Conservation (phyloP, 169 alveolate species). For the Plasmodium relictum region DNA sequence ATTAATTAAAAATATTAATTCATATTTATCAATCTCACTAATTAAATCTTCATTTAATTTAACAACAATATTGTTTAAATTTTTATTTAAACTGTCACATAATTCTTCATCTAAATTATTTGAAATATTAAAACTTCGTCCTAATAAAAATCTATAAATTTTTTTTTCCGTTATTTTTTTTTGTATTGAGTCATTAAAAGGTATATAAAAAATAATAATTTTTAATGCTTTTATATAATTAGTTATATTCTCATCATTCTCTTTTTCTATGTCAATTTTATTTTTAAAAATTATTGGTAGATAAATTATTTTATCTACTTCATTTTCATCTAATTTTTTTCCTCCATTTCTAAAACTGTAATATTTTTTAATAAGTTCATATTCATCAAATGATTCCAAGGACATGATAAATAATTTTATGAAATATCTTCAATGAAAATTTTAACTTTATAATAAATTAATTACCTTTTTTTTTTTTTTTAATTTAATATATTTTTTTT, state of each 20-base stretch:
- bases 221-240: slow-evolving; percentile 56
- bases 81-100: background rate
- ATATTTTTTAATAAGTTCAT: slow-evolving; percentile 33
- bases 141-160: slow-evolving; percentile 30
- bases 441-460: background rate
- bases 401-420: slow-evolving; percentile 8
- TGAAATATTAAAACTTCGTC: background rate
- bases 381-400: slow-evolving; percentile 31
- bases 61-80: background rate
- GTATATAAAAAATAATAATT: slow-evolving; percentile 44
- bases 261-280: slow-evolving; percentile 32
- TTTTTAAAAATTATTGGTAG: slow-evolving; percentile 14
- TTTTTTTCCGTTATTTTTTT: slow-evolving; percentile 61
- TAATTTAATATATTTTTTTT: too few species aligned
- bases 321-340: slow-evolving; percentile 58
- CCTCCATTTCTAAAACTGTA: slow-evolving; percentile 29
- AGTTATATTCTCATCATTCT: background rate
- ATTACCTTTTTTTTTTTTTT: too few species aligned
- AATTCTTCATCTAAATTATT: slow-evolving; percentile 1
- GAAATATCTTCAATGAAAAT: background rate
- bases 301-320: slow-evolving; percentile 34
- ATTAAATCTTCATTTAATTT: background rate
- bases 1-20: slow-evolving; percentile 70
- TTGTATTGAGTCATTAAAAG: slow-evolving; percentile 45
- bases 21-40: slow-evolving; percentile 52